These are phyloP conservation scores for Silene vulgaris DNA, from an alignment of 179 eudicot species.

Conservation along the genomic window DNA sequence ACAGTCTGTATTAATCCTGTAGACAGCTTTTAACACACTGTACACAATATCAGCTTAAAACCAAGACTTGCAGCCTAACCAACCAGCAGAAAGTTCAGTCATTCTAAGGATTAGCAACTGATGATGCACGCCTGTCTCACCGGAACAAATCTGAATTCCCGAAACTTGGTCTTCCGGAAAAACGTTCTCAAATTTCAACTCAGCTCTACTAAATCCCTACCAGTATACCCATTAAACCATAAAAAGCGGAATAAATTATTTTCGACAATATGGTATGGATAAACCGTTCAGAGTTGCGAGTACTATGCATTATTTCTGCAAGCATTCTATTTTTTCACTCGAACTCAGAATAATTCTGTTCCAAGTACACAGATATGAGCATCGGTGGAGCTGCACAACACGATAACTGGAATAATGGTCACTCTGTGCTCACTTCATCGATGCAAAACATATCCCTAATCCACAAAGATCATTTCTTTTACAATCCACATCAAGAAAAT, in stretches of 20 bases:
- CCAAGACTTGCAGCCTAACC: not conserved
- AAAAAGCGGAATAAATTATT: no score
- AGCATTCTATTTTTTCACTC: not conserved
- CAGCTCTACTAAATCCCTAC: no score
- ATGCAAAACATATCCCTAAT: not conserved
- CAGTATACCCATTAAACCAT: no score
- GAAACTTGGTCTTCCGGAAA: not conserved
- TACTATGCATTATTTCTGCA: not conserved
- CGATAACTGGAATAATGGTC: not conserved
- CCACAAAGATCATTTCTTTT: not conserved
- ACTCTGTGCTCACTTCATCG: not conserved
- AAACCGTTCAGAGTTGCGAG: no score
- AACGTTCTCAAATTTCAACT: not conserved
- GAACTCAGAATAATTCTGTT: not conserved
- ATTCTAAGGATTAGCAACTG: not conserved
- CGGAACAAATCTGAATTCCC: not conserved
- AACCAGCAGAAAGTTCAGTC: conserved; percentile 7
- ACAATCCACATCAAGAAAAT: not conserved
- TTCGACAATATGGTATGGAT: no score
- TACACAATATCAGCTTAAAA: conserved; percentile 9
- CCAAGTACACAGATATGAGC: not conserved
- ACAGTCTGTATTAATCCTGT: not conserved
- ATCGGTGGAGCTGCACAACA: not conserved
- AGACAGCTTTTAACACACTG: not conserved
- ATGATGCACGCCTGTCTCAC: not conserved